Evolutionary conservation across 2,329 filamentous ascomycete species (phyloP).

Genomic region (Bretziella fagacearum): DNA sequence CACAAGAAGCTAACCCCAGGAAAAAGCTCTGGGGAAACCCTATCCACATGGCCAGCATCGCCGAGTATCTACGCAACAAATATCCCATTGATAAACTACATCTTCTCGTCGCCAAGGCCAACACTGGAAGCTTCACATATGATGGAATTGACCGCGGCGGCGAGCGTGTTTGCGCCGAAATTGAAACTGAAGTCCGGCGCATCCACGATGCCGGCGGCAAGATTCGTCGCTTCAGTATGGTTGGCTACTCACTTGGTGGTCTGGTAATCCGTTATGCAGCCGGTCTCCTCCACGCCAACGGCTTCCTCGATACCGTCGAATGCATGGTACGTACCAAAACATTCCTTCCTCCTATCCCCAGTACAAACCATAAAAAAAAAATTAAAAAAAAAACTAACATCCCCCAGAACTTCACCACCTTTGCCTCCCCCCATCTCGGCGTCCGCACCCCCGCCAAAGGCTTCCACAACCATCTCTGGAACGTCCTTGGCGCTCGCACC

Average conservation of each 20-base stretch:
- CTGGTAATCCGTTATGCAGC: conserved; percentile 74
- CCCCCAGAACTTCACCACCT: conserved; percentile 71
- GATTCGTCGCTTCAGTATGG: conserved; percentile 67
- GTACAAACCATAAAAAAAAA: not conserved
- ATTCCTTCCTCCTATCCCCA: not conserved
- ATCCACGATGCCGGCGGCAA: conserved; percentile 46
- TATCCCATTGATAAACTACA: conserved; percentile 48
- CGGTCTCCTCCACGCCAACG: conserved; percentile 65
- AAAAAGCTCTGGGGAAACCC: conserved; percentile 62
- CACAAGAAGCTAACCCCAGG: conserved; percentile 15
- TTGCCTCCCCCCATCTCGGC: conserved; percentile 72
- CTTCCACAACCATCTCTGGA: conserved; percentile 53
- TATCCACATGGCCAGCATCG: conserved; percentile 51
- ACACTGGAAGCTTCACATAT: conserved; percentile 55
- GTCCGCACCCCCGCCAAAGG: conserved; percentile 53
- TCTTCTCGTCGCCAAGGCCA: conserved; percentile 55
- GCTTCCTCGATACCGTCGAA: conserved; percentile 60
- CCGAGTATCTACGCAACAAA: conserved; percentile 43
- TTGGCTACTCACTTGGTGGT: conserved; percentile 82
- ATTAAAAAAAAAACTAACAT: too few species aligned
- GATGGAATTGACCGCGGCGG: conserved; percentile 52
- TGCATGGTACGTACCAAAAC: conserved; percentile 42
- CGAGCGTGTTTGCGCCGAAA: conserved; percentile 49
- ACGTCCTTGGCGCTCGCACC: conserved; percentile 65
- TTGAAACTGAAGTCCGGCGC: conserved; percentile 43